Conservation (phyloP, 495 filamentous ascomycete species). For the Clohesyomyces aquaticus region DNA sequence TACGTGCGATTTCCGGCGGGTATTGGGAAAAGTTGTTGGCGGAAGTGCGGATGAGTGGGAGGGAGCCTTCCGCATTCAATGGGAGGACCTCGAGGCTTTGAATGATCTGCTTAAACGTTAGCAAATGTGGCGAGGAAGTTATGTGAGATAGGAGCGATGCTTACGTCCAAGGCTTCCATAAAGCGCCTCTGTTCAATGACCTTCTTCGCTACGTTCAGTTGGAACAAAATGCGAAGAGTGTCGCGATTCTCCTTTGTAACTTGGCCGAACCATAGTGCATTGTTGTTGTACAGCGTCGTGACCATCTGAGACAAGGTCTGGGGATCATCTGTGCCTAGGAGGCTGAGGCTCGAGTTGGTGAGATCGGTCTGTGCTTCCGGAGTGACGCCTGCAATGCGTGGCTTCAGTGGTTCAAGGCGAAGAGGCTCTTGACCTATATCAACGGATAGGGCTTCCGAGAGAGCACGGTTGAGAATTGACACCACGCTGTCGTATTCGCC, state of each 20-base stretch:
- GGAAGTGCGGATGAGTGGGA: constrained; percentile 70
- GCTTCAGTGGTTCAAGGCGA: constrained; percentile 77
- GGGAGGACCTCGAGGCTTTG: constrained; percentile 75
- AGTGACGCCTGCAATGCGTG: constrained; percentile 48
- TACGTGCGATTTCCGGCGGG: constrained; percentile 77
- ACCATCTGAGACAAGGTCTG: constrained; percentile 76
- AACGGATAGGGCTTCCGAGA: constrained; percentile 82
- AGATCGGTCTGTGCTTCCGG: constrained; percentile 41
- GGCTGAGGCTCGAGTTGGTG: constrained; percentile 67
- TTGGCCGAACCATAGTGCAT: constrained; percentile 71
- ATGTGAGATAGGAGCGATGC: constrained; percentile 45
- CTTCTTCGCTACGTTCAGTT: constrained; percentile 76
- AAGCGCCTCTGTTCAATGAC: constrained; percentile 71
- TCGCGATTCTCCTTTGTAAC: constrained; percentile 69
- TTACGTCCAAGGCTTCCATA: constrained; percentile 80
- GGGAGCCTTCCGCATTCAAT: constrained; percentile 67
- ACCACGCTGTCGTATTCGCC: constrained; percentile 93
- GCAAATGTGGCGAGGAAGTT: not conserved
- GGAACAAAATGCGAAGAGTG: constrained; percentile 70
- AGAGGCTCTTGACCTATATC: constrained; percentile 77
- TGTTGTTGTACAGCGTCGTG: constrained; percentile 74
- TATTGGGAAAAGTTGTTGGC: constrained; percentile 74
- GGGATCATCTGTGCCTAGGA: constrained; percentile 87
- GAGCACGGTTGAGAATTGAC: constrained; percentile 81
- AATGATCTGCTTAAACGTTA: constrained; percentile 63